phyloP scores from a whole-genome alignment of 2,329 filamentous ascomycete genomes.

The Septoria petroselini region DNA sequence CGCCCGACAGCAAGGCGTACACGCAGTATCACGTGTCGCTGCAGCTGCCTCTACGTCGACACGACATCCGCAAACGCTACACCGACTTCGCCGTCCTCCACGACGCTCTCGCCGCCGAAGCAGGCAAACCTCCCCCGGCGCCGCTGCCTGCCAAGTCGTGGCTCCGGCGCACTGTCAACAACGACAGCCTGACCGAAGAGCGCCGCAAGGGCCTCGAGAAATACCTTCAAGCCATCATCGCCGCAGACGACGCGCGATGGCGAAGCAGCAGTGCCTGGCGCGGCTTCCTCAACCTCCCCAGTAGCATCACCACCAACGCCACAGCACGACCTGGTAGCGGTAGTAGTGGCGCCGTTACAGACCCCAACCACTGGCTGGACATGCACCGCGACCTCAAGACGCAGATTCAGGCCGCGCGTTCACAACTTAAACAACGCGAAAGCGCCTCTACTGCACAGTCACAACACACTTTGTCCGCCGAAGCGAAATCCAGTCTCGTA shows the following conservation, averaged over 20 bases:
- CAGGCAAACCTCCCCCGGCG: conserved; percentile 62
- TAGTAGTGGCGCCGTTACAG: conserved; percentile 41
- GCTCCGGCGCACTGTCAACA: conserved; percentile 70
- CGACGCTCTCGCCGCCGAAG: conserved; percentile 56
- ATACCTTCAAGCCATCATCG: conserved; percentile 70
- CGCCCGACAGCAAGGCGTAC: conserved; percentile 60
- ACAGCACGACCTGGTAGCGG: conserved; percentile 20
- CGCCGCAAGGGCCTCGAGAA: conserved; percentile 66
- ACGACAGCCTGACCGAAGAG: conserved; percentile 65
- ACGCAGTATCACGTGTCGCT: conserved; percentile 77
- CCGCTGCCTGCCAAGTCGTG: conserved; percentile 71
- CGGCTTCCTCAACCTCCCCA: conserved; percentile 68
- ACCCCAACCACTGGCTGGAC: conserved; percentile 69
- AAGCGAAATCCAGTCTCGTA: conserved; percentile 71
- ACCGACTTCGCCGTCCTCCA: conserved; percentile 73
- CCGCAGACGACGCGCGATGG: conserved; percentile 72
- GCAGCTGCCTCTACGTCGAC: conserved; percentile 71
- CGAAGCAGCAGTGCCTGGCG: conserved; percentile 70
- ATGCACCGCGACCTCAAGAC: conserved; percentile 70
- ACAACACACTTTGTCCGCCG: conserved; percentile 60
- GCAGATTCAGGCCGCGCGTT: conserved; percentile 64
- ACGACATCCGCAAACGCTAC: conserved; percentile 76
- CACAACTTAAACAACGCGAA: conserved; percentile 66
- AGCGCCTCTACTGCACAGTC: conserved; percentile 56
- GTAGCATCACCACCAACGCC: conserved; percentile 43